These are phyloP conservation scores for Colletotrichum falcatum DNA, from an alignment of 2,329 filamentous ascomycete genomes.

Conservation along the genomic window DNA sequence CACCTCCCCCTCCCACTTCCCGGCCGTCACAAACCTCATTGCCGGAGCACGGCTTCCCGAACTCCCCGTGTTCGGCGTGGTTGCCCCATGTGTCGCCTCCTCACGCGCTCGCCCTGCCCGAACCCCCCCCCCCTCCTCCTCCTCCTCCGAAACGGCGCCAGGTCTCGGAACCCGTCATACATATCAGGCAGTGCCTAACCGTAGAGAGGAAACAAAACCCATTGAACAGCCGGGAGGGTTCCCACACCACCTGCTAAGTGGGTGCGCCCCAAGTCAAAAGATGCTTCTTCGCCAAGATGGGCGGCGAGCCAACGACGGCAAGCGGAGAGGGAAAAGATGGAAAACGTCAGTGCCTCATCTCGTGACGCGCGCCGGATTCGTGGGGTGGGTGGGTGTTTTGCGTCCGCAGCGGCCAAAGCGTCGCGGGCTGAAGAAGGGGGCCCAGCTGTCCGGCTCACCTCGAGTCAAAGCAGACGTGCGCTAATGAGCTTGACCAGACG, in stretches of 20 bases:
- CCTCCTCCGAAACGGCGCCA: neutral
- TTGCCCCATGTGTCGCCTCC: neutral
- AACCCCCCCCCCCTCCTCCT: too few relatives aligned
- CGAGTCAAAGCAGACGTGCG: constrained; percentile 10
- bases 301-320: neutral
- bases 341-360: neutral
- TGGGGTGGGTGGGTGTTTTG: neutral
- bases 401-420: constrained; percentile 22
- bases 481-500: too few relatives aligned
- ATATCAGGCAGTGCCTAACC: neutral
- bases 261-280: neutral
- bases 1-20: too few relatives aligned
- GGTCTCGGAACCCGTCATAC: neutral
- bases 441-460: constrained; percentile 6
- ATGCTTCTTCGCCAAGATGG: neutral
- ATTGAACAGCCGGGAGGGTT: too few relatives aligned
- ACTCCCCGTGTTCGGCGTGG: neutral
- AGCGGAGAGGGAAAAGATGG: neutral
- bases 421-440: constrained; percentile 3
- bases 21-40: neutral
- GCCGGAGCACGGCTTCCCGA: neutral
- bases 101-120: too few relatives aligned
- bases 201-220: neutral
- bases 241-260: neutral
- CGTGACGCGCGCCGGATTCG: constrained; percentile 5